Base-by-base conservation (phyloP, 164 flowering plant species). In the Hamamelis virginiana region DNA sequence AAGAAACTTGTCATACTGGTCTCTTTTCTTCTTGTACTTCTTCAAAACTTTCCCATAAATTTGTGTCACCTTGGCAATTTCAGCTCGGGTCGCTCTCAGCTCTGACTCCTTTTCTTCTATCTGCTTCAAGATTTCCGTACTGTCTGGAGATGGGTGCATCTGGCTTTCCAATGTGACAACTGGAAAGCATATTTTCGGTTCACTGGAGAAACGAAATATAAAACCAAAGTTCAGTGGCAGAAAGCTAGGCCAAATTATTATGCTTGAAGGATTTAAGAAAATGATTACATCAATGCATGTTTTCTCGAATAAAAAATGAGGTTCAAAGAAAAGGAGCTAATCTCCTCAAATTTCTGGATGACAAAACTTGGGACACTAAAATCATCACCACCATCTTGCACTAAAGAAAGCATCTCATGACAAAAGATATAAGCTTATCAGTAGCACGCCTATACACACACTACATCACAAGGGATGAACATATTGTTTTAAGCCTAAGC, bases 171-270 rank as follows among this genome's bases (percentile, higher is more conserved):
- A 4, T 0, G 64, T 14, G 5, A 55, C 67, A 13, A 83, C 84
- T 1, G 89, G 86, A 71, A 87, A 85, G 22, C 65, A 47, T 26
- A 87, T 66, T 50, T 65, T 73, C 0, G 81, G 82, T 68, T 78
- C 72, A 65, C 87, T 86, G 75, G n/a, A 72, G 33, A 41, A 1
- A 5, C 9, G 58, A 41, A 15, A 33, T 26, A 27, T 10, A 2
- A 45, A 23, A 51, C 5, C 8, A 27, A 18, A 9, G n/a, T 27
- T 27, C 23, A 14, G 38, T 47, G 21, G 44, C 16, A 10, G 23
- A 9, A 16, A 4, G 16, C 12, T 11, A 47, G 9, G 4, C 51
- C 2, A 2, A 33, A 33, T 33, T 2, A 6, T 33, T 33, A 33
- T 6, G 41, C 41, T 33, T 33, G 41, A 2, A 33, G 41, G 41